Conservation (phyloP, 331 rosid genomes). For the Rosa hybrid region DNA sequence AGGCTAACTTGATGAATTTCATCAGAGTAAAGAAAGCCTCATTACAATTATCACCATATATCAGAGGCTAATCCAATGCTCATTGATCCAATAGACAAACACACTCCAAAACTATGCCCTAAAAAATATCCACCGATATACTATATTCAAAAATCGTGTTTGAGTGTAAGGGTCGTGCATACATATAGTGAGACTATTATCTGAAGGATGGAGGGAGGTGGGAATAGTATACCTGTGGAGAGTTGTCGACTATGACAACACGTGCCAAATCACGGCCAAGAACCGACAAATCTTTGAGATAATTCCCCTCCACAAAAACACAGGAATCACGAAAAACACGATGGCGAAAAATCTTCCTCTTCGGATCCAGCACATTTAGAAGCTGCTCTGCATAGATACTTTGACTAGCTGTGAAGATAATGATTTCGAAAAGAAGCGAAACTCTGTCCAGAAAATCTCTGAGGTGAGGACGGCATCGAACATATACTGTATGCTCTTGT, state of each 20-base stretch:
- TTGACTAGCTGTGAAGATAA: conserved; percentile 97
- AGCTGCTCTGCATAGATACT: conserved; percentile 99
- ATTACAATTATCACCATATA: not conserved
- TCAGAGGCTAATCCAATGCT: conserved; percentile 10
- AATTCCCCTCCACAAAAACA: conserved; percentile 95
- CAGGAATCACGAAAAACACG: conserved; percentile 96
- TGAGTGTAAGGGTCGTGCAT: not conserved
- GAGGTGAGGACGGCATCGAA: conserved; percentile 97
- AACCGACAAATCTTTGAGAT: conserved; percentile 89
- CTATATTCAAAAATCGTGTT: not conserved
- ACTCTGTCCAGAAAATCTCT: conserved; percentile 76
- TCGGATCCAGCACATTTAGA: conserved; percentile 92
- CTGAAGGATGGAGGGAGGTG: not conserved
- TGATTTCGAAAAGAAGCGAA: conserved; percentile 74
- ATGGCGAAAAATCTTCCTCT: conserved; percentile 90
- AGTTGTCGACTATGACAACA: conserved; percentile 83
- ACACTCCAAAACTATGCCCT: not conserved
- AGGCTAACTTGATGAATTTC: not conserved
- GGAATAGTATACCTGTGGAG: conserved; percentile 77
- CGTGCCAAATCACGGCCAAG: conserved; percentile 96
- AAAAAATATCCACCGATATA: not conserved
- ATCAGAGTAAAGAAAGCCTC: not conserved
- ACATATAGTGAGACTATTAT: not conserved
- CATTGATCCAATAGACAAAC: not conserved
- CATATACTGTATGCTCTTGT: conserved; percentile 89